Conservation (phyloP, 805 yeast genomes). For the Nadsonia fulvescens region DNA sequence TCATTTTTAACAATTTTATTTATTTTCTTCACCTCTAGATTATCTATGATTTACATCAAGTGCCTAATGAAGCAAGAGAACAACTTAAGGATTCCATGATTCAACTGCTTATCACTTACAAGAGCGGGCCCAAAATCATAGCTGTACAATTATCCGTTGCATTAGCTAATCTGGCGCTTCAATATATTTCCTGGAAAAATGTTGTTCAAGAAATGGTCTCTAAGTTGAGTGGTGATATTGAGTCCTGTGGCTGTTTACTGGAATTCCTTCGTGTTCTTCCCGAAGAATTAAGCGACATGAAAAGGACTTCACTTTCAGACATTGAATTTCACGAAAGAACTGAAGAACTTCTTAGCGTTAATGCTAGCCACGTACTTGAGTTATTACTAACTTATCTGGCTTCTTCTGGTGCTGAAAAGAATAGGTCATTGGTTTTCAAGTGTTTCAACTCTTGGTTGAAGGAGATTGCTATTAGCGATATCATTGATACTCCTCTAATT, state of each 20-base stretch:
- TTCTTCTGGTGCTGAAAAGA: slow-evolving; percentile 18
- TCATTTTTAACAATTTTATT: neutral
- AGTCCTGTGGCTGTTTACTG: slow-evolving; percentile 31
- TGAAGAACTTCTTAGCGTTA: slow-evolving; percentile 40
- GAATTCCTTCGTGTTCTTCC: slow-evolving; percentile 80
- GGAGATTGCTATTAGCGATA: slow-evolving; percentile 59
- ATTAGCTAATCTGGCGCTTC: slow-evolving; percentile 66
- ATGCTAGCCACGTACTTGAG: slow-evolving; percentile 49
- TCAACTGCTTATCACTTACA: slow-evolving; percentile 28
- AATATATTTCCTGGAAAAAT: slow-evolving; percentile 51
- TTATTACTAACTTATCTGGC: slow-evolving; percentile 34
- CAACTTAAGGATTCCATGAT: slow-evolving; percentile 56
- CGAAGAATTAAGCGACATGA: slow-evolving; percentile 70
- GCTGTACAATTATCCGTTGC: slow-evolving; percentile 71
- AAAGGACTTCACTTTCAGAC: slow-evolving; percentile 60
- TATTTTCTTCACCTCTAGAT: slow-evolving; percentile 20
- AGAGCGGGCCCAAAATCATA: slow-evolving; percentile 32
- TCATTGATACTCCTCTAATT: slow-evolving; percentile 51
- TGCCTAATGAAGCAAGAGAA: slow-evolving; percentile 38
- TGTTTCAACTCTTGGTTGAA: slow-evolving; percentile 82
- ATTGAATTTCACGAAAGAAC: slow-evolving; percentile 59
- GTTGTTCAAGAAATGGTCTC: slow-evolving; percentile 52
- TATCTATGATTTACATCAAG: slow-evolving; percentile 67
- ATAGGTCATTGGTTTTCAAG: slow-evolving; percentile 35
- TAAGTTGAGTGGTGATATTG: slow-evolving; percentile 24